Base-by-base conservation (phyloP, 2,329 filamentous ascomycete species). In the Aspergillus uvarum region DNA sequence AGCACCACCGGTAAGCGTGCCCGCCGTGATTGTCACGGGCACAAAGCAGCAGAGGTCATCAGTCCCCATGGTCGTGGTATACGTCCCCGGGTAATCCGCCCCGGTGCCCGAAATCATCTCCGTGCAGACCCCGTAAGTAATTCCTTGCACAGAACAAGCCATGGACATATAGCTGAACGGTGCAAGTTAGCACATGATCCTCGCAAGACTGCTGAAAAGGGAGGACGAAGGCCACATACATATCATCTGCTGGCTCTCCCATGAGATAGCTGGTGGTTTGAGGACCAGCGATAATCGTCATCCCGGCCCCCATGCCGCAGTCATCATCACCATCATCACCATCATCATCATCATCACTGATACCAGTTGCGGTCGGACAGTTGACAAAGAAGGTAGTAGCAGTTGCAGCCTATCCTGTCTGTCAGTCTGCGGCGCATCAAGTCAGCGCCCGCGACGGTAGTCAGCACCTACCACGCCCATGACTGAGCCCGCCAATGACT, bases 251-350 rank as follows among this genome's bases (percentile, higher is more conserved):
- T 0, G 54, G 54, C 6, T 58, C 53, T 6, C 61, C 56, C 26
- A 64, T 62, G 8, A 65, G 51, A 32, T 62, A 58, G 19, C 55
- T 61, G 3, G 63, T 58, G 4, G 44, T 56, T 2, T 49, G 56
- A 16, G 67, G 59, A 1, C 60, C 68, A 0, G 65, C 64, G 32
- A 66, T 64, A 26, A 69, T 19, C 3, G 59, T 67, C 16, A 72
- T 42, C 7, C 70, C 70, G 3, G 65, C 65, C 0, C 69, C 70
- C 65, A 72, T 67, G 14, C 70, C 69, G 44, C 70, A 72, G 16
- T 68, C 64, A 6, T 47, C 50, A 42, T 56, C 22, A 51, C 68
- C 63, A 10, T 32, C 31, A 6, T 32, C 31, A 12, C 2, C 31
- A 4, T 35, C 14, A 35, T 35, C 32, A 14, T 35, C 14, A 35